These are phyloP conservation scores for Talaromyces thailandensis DNA, from an alignment of 495 filamentous ascomycete genomes.

Conservation along the genomic window DNA sequence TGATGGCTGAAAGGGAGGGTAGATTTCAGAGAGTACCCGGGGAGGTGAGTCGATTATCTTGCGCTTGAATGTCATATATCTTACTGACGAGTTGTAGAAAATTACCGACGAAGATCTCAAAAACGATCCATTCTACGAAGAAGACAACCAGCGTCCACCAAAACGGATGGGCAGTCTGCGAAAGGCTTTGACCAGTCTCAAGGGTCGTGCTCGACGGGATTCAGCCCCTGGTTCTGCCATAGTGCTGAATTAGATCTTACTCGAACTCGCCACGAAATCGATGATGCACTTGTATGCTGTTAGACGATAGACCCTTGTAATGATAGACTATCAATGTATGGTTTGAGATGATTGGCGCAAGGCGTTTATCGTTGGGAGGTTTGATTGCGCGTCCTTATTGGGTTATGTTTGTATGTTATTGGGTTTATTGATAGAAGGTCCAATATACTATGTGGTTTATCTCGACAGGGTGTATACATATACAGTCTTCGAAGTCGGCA, in stretches of 20 bases:
- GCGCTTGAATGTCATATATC: not conserved
- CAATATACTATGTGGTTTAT: not conserved
- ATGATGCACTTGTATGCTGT: not conserved
- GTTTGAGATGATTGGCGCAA: not conserved
- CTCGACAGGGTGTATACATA: not conserved
- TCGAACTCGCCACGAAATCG: not conserved
- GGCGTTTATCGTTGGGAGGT: not conserved
- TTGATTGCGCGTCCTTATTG: not conserved
- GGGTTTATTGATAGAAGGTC: not conserved
- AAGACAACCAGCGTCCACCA: constrained; percentile 5
- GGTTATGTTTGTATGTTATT: not conserved
- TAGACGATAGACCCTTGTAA: not conserved
- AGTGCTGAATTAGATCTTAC: not conserved
- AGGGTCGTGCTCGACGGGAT: constrained; percentile 1
- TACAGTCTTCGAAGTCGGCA: too few relatives aligned
- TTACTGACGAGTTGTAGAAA: constrained; percentile 18
- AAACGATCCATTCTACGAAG: constrained; percentile 33
- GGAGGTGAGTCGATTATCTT: constrained; percentile 15
- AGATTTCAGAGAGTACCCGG: constrained; percentile 29
- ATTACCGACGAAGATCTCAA: constrained; percentile 41
- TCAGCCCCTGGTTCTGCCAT: not conserved
- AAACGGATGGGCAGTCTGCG: constrained; percentile 6
- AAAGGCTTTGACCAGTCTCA: constrained; percentile 5
- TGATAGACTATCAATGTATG: not conserved
- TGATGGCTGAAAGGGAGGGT: constrained; percentile 58